Conservation (phyloP, 305 asterid species). For the Rubia balearica region DNA sequence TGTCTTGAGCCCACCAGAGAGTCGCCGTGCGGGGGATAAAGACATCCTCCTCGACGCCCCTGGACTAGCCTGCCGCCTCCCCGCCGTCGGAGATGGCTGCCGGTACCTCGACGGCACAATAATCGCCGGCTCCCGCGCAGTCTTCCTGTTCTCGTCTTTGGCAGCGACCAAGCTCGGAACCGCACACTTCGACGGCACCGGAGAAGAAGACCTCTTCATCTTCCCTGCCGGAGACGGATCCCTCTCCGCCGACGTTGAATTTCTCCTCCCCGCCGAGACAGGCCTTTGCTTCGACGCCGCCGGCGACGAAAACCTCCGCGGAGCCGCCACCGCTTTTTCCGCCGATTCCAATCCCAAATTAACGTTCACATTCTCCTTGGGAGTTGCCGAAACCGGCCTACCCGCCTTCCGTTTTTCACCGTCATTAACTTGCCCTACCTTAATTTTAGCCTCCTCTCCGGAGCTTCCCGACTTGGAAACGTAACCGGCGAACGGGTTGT, state of each 20-base stretch:
- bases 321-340: constrained; percentile 28
- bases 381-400: constrained; percentile 39
- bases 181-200: constrained; percentile 74
- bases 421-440: constrained; percentile 17
- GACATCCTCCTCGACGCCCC: constrained; percentile 66
- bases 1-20: constrained; percentile 63
- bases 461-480: constrained; percentile 30
- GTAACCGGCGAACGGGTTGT: constrained; percentile 43
- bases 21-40: constrained; percentile 64
- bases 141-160: constrained; percentile 74
- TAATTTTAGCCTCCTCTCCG: constrained; percentile 31
- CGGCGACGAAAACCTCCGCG: constrained; percentile 66
- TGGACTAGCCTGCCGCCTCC: constrained; percentile 72
- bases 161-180: constrained; percentile 86
- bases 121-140: constrained; percentile 63
- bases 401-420: constrained; percentile 21
- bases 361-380: constrained; percentile 53
- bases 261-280: constrained; percentile 47
- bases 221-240: constrained; percentile 74
- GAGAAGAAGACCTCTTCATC: constrained; percentile 69
- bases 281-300: constrained; percentile 58
- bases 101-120: constrained; percentile 89
- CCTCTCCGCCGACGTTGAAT: constrained; percentile 37
- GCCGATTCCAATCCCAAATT: constrained; percentile 27
- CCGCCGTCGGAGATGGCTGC: constrained; percentile 73